Conservation (phyloP, 2,329 filamentous ascomycete species). For the Xenosphaeropsis pyriputrescens region DNA sequence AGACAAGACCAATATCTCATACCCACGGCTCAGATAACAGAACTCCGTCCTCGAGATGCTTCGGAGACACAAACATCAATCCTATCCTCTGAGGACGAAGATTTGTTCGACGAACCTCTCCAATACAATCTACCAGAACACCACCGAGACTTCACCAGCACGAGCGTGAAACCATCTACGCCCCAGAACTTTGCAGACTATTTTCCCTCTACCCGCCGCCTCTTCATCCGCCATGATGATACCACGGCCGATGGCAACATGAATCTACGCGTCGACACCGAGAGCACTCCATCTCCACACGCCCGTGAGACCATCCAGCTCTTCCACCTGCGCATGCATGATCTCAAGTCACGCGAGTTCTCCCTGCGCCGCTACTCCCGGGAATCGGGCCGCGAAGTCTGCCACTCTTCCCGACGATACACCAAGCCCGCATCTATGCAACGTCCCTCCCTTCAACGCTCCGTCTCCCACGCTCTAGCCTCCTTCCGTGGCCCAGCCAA, state of each 20-base stretch:
- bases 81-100: slow-evolving; percentile 38
- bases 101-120: slow-evolving; percentile 33
- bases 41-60: slow-evolving; percentile 16
- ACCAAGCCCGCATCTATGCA: slow-evolving; percentile 32
- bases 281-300: slow-evolving; percentile 29
- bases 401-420: slow-evolving; percentile 64
- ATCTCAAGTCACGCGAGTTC: slow-evolving; percentile 74
- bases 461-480: slow-evolving; percentile 38
- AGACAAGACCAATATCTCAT: background rate
- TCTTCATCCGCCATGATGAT: slow-evolving; percentile 82
- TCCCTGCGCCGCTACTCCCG: slow-evolving; percentile 84
- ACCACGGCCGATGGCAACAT: slow-evolving; percentile 86
- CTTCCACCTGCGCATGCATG: slow-evolving; percentile 92
- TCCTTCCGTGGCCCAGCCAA: slow-evolving; percentile 23
- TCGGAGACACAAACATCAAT: slow-evolving; percentile 69
- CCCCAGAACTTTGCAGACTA: slow-evolving; percentile 70
- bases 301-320: slow-evolving; percentile 58
- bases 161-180: slow-evolving; percentile 59
- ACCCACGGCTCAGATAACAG: background rate
- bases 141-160: slow-evolving; percentile 40
- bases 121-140: slow-evolving; percentile 20
- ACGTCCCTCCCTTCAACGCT: slow-evolving; percentile 27
- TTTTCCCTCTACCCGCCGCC: slow-evolving; percentile 71
- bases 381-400: slow-evolving; percentile 85
- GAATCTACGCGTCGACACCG: slow-evolving; percentile 82